Percentiles rank a stretch among this genome's conserved stretches.
phyloP scores from a whole-genome alignment of 2,329 filamentous ascomycete genomes.

The Camptophora hylomeconis region DNA sequence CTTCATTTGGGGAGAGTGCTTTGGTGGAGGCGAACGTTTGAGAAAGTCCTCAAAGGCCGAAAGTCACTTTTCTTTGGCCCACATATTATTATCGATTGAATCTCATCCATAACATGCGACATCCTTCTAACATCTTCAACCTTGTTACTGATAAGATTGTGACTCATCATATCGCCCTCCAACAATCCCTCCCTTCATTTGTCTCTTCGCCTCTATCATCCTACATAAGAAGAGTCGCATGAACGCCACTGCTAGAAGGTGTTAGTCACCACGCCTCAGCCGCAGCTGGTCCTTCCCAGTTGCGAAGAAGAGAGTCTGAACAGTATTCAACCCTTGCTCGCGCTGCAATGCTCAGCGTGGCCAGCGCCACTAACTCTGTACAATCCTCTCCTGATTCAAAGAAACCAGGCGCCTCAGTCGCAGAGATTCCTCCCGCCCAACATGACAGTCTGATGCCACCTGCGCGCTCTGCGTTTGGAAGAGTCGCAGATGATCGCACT shows the following conservation, averaged over 20 bases:
- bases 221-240: conserved; percentile 1
- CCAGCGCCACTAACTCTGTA: conserved; percentile 10
- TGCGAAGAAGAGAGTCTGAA: too few species aligned
- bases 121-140: too few species aligned
- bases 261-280: conserved; percentile 9
- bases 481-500: conserved; percentile 5
- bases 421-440: conserved; percentile 1
- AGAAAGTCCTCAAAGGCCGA: too few species aligned
- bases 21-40: too few species aligned
- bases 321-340: conserved; percentile 12
- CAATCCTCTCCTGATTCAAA: conserved; percentile 5
- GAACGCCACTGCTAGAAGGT: conserved; percentile 14
- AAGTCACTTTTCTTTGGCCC: too few species aligned
- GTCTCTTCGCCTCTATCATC: conserved; percentile 1
- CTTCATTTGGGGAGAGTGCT: too few species aligned
- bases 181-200: too few species aligned
- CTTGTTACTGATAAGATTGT: too few species aligned
- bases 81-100: too few species aligned
- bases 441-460: conserved; percentile 15
- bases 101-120: too few species aligned
- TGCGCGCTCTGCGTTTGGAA: conserved; percentile 10
- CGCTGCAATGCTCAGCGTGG: conserved; percentile 13
- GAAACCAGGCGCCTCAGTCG: conserved; percentile 2
- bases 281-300: too few species aligned
- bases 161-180: too few species aligned